Percentiles rank a stretch among this genome's conserved stretches.
phyloP scores from a whole-genome alignment of 352 stramenopile genomes.

The Pythium dissimile region DNA sequence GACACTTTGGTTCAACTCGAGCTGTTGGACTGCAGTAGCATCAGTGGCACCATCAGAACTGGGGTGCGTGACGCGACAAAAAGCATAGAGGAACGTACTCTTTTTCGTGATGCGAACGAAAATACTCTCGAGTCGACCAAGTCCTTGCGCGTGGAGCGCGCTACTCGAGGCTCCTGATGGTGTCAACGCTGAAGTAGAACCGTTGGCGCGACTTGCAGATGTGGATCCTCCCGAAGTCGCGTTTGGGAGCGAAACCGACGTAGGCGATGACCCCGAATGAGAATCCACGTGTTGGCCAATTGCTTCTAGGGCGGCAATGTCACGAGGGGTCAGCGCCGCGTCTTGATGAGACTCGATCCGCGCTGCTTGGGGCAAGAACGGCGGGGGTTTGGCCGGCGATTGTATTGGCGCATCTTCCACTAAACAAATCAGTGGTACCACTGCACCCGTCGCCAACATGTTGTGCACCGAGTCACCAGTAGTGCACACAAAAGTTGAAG shows the following conservation, averaged over 20 bases:
- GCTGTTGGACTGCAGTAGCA: slow-evolving; percentile 47
- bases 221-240: background rate
- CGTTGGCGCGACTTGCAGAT: background rate
- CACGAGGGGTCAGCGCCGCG: background rate
- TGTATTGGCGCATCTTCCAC: slow-evolving; percentile 10
- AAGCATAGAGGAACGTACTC: slow-evolving; percentile 30
- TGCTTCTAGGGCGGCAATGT: slow-evolving; percentile 8
- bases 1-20: slow-evolving; percentile 65
- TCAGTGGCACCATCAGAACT: background rate
- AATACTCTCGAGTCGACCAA: slow-evolving; percentile 75
- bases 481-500: background rate
- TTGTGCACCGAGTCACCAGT: background rate
- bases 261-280: no score
- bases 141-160: slow-evolving; percentile 32
- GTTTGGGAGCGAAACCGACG: background rate
- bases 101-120: slow-evolving; percentile 86
- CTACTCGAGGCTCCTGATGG: background rate
- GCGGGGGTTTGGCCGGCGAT: slow-evolving; percentile 3
- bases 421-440: background rate
- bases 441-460: background rate
- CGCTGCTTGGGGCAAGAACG: slow-evolving; percentile 3
- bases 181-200: background rate
- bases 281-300: slow-evolving; percentile 10
- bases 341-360: background rate
- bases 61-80: background rate